phyloP scores from a whole-genome alignment of 2,329 filamentous ascomycete genomes.

The Aspergillus ibericus region DNA sequence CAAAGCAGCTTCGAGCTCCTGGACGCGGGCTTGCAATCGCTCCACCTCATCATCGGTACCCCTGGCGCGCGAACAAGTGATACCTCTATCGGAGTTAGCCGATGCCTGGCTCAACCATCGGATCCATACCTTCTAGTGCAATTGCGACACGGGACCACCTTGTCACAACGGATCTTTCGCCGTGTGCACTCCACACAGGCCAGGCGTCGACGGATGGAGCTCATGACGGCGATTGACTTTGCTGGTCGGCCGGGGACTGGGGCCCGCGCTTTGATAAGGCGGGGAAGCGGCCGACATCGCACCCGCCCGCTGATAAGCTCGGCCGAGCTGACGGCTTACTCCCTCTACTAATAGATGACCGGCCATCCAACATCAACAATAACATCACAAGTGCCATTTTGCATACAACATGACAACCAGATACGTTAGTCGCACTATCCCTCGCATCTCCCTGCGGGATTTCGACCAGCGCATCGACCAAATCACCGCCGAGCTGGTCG shows the following conservation, averaged over 20 bases:
- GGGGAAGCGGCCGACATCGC: neutral
- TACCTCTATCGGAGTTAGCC: slow-evolving; percentile 1
- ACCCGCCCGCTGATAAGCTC: slow-evolving; percentile 2
- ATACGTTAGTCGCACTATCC: slow-evolving; percentile 48
- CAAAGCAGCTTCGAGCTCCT: slow-evolving; percentile 27
- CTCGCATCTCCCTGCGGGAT: slow-evolving; percentile 55
- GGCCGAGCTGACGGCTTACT: slow-evolving; percentile 5
- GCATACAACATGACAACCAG: slow-evolving; percentile 25
- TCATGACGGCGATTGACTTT: slow-evolving; percentile 1
- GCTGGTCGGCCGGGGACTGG: slow-evolving; percentile 2
- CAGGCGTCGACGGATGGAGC: slow-evolving; percentile 23
- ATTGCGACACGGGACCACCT: slow-evolving; percentile 43
- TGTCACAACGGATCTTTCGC: slow-evolving; percentile 41
- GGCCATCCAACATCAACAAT: neutral
- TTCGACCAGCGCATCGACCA: slow-evolving; percentile 55
- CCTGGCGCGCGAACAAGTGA: slow-evolving; percentile 1
- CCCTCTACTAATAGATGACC: neutral
- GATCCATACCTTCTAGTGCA: slow-evolving; percentile 25
- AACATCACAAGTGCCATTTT: neutral
- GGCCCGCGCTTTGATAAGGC: neutral
- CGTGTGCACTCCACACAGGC: slow-evolving; percentile 30
- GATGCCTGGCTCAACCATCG: neutral
- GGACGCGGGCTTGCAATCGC: slow-evolving; percentile 26
- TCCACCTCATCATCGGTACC: slow-evolving; percentile 18
- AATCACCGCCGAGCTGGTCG: slow-evolving; percentile 54